Conservation (phyloP, 2,329 filamentous ascomycete species). For the Alternaria sp. region DNA sequence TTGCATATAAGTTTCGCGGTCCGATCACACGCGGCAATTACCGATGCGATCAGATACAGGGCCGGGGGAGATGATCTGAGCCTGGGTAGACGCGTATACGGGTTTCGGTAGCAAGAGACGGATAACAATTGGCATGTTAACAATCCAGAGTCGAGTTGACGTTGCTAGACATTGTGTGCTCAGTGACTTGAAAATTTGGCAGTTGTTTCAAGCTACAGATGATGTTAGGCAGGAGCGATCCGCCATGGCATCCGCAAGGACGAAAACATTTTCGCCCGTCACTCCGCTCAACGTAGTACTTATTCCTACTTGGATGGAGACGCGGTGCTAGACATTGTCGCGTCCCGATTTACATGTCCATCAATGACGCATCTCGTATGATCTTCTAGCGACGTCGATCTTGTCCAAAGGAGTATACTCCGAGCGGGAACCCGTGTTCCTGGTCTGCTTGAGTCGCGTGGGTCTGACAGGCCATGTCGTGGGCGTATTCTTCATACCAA, state of each 20-base stretch:
- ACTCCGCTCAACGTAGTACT: background rate
- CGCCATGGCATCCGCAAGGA: background rate
- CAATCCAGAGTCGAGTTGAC: background rate
- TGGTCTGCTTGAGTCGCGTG: background rate
- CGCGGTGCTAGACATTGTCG: background rate
- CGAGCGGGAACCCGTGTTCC: slow-evolving; percentile 14
- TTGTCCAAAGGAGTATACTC: slow-evolving; percentile 5
- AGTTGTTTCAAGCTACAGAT: slow-evolving; percentile 3
- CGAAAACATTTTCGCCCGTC: background rate
- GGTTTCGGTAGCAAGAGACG: background rate
- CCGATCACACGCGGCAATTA: slow-evolving; percentile 11
- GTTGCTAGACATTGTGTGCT: background rate
- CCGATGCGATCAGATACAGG: slow-evolving; percentile 4
- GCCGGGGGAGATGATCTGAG: background rate
- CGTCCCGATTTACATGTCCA: background rate
- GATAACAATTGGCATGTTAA: background rate
- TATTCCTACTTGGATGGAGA: background rate
- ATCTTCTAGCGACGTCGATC: slow-evolving; percentile 13
- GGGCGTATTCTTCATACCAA: background rate
- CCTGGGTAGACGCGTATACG: background rate
- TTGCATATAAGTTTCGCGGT: slow-evolving; percentile 10
- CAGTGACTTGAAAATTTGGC: background rate
- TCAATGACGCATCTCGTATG: background rate
- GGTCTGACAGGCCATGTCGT: background rate
- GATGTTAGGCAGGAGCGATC: background rate